phyloP scores from a whole-genome alignment of 768 basidiomycete genomes.

The Hericium erinaceus region DNA sequence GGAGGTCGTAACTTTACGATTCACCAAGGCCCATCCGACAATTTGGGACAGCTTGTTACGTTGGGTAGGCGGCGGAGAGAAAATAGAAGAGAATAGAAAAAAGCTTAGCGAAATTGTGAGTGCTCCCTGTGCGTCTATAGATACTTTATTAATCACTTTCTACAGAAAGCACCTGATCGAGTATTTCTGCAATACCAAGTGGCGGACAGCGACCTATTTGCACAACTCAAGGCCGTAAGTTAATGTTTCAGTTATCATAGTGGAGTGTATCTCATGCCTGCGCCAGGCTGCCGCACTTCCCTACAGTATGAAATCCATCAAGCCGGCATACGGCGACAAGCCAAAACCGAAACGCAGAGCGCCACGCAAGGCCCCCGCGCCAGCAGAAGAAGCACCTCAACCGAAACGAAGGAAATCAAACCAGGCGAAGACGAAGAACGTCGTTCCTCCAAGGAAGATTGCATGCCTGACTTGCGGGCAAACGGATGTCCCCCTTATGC shows the following conservation, averaged over 20 bases:
- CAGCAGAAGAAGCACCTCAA: constrained; percentile 10
- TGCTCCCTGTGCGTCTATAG: too few species aligned
- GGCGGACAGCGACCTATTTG: constrained; percentile 43
- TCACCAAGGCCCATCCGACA: constrained; percentile 37
- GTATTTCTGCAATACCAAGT: constrained; percentile 51
- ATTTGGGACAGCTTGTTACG: constrained; percentile 51
- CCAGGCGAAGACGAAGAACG: constrained; percentile 21
- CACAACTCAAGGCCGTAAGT: constrained; percentile 52
- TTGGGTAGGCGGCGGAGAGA: constrained; percentile 54
- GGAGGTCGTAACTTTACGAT: constrained; percentile 35
- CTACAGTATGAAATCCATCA: constrained; percentile 49
- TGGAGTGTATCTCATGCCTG: not conserved
- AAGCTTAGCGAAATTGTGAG: constrained; percentile 40
- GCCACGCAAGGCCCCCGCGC: constrained; percentile 20
- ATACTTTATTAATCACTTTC: not conserved
- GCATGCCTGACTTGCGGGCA: constrained; percentile 53
- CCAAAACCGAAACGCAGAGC: constrained; percentile 28
- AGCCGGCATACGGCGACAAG: constrained; percentile 34
- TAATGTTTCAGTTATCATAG: not conserved
- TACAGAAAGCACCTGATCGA: constrained; percentile 34
- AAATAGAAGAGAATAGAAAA: constrained; percentile 38
- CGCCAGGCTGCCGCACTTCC: constrained; percentile 35
- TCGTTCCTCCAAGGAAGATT: constrained; percentile 32
- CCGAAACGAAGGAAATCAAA: constrained; percentile 34
- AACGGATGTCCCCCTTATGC: constrained; percentile 65